These are phyloP conservation scores for Geosmithia putterillii DNA, from an alignment of 2,329 filamentous ascomycete genomes.

Conservation along the genomic window DNA sequence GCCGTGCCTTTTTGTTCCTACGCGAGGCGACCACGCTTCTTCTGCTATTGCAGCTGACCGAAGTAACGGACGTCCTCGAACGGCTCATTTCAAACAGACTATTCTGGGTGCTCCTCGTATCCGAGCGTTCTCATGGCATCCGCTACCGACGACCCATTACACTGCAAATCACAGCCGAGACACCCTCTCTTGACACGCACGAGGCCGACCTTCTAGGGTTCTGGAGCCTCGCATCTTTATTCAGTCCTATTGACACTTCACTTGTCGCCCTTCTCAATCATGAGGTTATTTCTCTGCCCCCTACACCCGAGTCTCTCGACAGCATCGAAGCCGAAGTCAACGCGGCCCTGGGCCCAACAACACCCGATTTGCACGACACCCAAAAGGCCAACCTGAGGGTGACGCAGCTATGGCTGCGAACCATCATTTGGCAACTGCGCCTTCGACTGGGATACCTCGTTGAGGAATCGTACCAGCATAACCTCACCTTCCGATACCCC, in stretches of 20 bases:
- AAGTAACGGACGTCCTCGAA: slow-evolving; percentile 9
- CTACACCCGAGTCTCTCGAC: slow-evolving; percentile 18
- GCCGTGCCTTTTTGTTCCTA: slow-evolving; percentile 27
- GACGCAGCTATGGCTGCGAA: slow-evolving; percentile 31
- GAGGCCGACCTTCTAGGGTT: slow-evolving; percentile 22
- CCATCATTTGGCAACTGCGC: slow-evolving; percentile 32
- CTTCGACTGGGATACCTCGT: slow-evolving; percentile 27
- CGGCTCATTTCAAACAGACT: slow-evolving; percentile 19
- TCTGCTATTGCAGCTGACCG: slow-evolving; percentile 17
- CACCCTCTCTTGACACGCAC: slow-evolving; percentile 16
- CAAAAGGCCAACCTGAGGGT: slow-evolving; percentile 30
- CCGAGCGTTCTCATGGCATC: slow-evolving; percentile 30
- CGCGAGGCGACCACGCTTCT: slow-evolving; percentile 29
- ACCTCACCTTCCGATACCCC: slow-evolving; percentile 28
- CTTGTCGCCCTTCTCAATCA: slow-evolving; percentile 28
- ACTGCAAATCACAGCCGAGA: slow-evolving; percentile 24
- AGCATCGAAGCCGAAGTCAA: slow-evolving; percentile 22
- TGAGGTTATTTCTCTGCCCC: slow-evolving; percentile 17
- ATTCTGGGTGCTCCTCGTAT: slow-evolving; percentile 31
- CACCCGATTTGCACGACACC: slow-evolving; percentile 21
- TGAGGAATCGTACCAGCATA: slow-evolving; percentile 15
- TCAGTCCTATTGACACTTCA: slow-evolving; percentile 26
- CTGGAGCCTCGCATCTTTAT: slow-evolving; percentile 25
- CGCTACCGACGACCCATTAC: slow-evolving; percentile 30
- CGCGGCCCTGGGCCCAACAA: slow-evolving; percentile 17